A percentile compares a stretch with the other conserved stretches of the same genome.
These are phyloP conservation scores for Pseudogymnoascus sp. DNA, from an alignment of 2,329 filamentous ascomycete species.

Conservation along the genomic window DNA sequence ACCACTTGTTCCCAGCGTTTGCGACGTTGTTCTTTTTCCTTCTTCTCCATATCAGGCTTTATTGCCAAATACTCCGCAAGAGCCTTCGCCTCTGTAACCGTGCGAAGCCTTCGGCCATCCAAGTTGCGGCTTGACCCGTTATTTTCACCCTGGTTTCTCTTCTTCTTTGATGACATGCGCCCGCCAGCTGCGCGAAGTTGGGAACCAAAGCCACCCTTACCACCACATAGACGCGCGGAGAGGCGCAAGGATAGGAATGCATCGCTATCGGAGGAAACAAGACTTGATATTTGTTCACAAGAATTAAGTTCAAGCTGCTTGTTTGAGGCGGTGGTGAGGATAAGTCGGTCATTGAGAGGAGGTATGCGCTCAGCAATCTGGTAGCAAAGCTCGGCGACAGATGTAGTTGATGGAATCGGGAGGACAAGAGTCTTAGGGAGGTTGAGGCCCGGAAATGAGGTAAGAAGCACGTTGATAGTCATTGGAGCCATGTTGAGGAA, in stretches of 20 bases:
- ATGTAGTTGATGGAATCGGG: conserved; percentile 56
- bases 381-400: conserved; percentile 57
- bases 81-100: conserved; percentile 90
- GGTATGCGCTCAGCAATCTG: conserved; percentile 54
- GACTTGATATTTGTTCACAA: conserved; percentile 46
- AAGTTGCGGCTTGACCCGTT: conserved; percentile 89
- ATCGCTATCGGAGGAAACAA: conserved; percentile 49
- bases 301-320: conserved; percentile 53
- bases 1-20: conserved; percentile 85
- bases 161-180: conserved; percentile 88
- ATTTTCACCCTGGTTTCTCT: conserved; percentile 72
- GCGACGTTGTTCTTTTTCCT: conserved; percentile 78
- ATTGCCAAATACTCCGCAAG: conserved; percentile 90
- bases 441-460: conserved; percentile 73
- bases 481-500: conserved; percentile 41
- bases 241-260: conserved; percentile 77
- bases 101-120: conserved; percentile 80
- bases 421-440: conserved; percentile 76
- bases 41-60: conserved; percentile 94
- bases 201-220: conserved; percentile 95
- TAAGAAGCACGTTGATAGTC: conserved; percentile 72
- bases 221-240: conserved; percentile 70
- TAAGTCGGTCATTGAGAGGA: conserved; percentile 48
- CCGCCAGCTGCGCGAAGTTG: conserved; percentile 94
- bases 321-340: conserved; percentile 76